Evolutionary conservation across 441 rosid genomes (phyloP), one percentile per base, ranked within the genome.

Genomic region (Populus hybrid): DNA sequence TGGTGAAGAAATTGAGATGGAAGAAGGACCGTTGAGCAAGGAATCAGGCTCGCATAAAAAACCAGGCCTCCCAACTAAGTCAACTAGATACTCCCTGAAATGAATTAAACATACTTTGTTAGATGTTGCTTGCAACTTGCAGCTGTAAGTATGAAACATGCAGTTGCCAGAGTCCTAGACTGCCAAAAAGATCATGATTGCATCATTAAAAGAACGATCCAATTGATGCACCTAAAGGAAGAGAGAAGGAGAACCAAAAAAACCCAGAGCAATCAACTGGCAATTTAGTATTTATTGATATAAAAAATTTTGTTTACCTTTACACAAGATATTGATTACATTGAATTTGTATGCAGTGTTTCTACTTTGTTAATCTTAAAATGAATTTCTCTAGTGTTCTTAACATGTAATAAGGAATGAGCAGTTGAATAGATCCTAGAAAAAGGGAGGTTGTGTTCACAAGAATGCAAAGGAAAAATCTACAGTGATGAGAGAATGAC

Each of bases 71-170:
- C 91, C 95, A 72, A 91, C 85, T 85, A 97, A 93, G 85, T 97
- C 99, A 85, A 97, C 90, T 80, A 93, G 84, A 87, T 86, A 92
- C 83, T 97, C 99, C 94, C 98, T 93, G 97, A 80, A 85, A 91
- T 68, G n/a, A 68, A 81, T 19, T 10, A 79, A 70, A 67, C 67
- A 69, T 18, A 76, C 65, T 78, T 72, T 76, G 72, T 78, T 32
- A 84, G 66, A 78, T 63, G 67, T 73, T 75, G 35, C 40, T 40
- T 9, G 12, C 24, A 73, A 50, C 75, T 75, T 68, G 64, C 57
- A 72, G 46, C 69, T 23, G 14, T 9, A 72, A 76, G 8, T 46
- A 74, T 7, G 9, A 75, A 70, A 75, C 6, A 53, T 40, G 23
- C 24, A 67, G 40, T 14, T 2, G 16, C 63, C 14, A 19, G 32